Base-by-base conservation (phyloP, 306 rosid species). In the Dalbergia oliveri region DNA sequence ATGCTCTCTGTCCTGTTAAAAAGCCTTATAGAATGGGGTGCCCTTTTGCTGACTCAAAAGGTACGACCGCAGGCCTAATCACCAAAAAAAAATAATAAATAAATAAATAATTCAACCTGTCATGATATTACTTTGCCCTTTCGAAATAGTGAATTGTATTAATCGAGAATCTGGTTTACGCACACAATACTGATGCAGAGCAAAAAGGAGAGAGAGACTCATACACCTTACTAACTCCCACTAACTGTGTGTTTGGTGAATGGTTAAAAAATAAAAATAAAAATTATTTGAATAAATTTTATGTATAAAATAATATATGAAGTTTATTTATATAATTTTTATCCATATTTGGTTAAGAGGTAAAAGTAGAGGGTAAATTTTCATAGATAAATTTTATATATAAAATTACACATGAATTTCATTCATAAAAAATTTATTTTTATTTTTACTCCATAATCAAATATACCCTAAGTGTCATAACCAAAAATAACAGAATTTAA, bases 401-500 rank as follows among this genome's bases (percentile, higher is more conserved):
- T n/a, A n/a, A n/a, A n/a, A n/a, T n/a, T n/a, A n/a, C n/a, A n/a
- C n/a, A n/a, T n/a, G n/a, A n/a, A n/a, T n/a, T n/a, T n/a, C n/a
- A n/a, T n/a, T n/a, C n/a, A n/a, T n/a, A n/a, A n/a, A n/a, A n/a
- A n/a, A n/a, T n/a, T n/a, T n/a, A n/a, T n/a, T n/a, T n/a, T n/a
- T n/a, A n/a, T n/a, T n/a, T n/a, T n/a, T n/a, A n/a, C n/a, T n/a
- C n/a, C n/a, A n/a, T n/a, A n/a, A n/a, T n/a, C n/a, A n/a, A n/a
- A n/a, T n/a, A n/a, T n/a, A n/a, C n/a, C n/a, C n/a, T n/a, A n/a
- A n/a, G n/a, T n/a, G 21, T 54, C 23, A n/a, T 6, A 54, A 54
- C 60, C 26, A 5, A 54, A 53, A 54, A 54, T 54, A 54, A 54
- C 60, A n/a, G 60, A 54, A n/a, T 54, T 54, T 54, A 54, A n/a